Percentiles rank a stretch among this genome's conserved stretches.
phyloP scores from a whole-genome alignment of 257 asterid genomes.

The Solanum virginianum region DNA sequence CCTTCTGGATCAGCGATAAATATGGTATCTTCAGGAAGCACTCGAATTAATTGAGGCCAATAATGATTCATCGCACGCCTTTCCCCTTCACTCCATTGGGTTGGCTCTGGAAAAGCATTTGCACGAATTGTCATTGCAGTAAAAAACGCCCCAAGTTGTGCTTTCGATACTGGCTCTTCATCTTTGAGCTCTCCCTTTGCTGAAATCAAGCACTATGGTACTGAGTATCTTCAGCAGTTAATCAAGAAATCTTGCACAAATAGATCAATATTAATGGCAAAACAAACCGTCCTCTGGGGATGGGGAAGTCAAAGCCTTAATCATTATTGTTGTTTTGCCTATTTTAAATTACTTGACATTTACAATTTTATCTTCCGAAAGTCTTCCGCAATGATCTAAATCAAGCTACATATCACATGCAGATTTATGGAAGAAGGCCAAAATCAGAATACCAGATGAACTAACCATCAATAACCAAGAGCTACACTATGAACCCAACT shows the following conservation, averaged over 20 bases:
- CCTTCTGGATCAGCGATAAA: slow-evolving; percentile 96
- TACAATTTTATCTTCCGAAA: background rate
- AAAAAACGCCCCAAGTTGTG: slow-evolving; percentile 89
- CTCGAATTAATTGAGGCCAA: slow-evolving; percentile 77
- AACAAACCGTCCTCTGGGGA: background rate
- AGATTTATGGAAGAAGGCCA: background rate
- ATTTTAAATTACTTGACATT: background rate
- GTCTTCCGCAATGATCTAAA: background rate
- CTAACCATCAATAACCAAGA: background rate
- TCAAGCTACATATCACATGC: background rate
- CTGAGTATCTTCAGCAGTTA: background rate
- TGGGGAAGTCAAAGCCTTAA: background rate
- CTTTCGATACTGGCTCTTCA: slow-evolving; percentile 69
- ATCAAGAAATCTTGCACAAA: background rate
- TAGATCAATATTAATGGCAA: background rate
- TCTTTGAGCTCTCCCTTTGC: slow-evolving; percentile 70
- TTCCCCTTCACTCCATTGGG: slow-evolving; percentile 99
- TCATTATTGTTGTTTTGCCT: background rate
- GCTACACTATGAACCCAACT: background rate
- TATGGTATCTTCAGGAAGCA: slow-evolving; percentile 63
- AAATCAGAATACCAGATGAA: background rate
- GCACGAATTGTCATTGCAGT: slow-evolving; percentile 95
- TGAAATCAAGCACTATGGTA: slow-evolving; percentile 10
- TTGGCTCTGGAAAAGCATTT: slow-evolving; percentile 78
- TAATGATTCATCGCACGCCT: slow-evolving; percentile 65